A percentile compares a stretch with the other conserved stretches of the same genome.
Evolutionary conservation across 148 eudicot genomes (phyloP).

Genomic region (Salicornia ramosissima): DNA sequence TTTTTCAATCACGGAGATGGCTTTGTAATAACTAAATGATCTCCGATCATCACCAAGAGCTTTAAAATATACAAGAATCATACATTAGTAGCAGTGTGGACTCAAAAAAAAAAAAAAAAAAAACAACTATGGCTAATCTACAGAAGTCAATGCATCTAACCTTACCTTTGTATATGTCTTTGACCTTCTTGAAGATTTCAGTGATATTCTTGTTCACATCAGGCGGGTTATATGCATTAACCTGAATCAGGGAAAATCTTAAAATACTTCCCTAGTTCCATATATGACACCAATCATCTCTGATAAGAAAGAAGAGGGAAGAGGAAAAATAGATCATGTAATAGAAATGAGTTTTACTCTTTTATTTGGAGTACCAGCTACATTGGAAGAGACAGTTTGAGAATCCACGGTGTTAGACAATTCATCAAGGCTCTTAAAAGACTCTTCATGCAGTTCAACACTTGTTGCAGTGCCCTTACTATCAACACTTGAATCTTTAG

Average conservation of each 20-base stretch:
- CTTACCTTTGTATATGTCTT: constrained; percentile 82
- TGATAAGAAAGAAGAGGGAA: neutral
- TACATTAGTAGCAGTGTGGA: constrained; percentile 10
- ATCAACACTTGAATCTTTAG: constrained; percentile 28
- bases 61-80: constrained; percentile 16
- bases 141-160: neutral
- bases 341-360: constrained; percentile 32
- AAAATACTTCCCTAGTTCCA: neutral
- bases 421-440: constrained; percentile 27
- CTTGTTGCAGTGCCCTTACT: constrained; percentile 24
- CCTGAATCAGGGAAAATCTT: constrained; percentile 30
- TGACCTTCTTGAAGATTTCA: constrained; percentile 75
- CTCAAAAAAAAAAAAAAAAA: no score
- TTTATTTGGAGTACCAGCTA: constrained; percentile 31
- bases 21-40: constrained; percentile 91
- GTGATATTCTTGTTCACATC: constrained; percentile 77
- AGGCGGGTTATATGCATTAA: constrained; percentile 61
- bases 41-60: constrained; percentile 95
- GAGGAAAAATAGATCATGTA: neutral
- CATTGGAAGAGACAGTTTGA: constrained; percentile 24
- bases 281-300: neutral
- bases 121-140: neutral
- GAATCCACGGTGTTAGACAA: constrained; percentile 26
- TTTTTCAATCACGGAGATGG: constrained; percentile 88
- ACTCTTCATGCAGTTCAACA: constrained; percentile 24